Evolutionary conservation across 2,329 filamentous ascomycete species (phyloP).

Genomic region (Monilinia fructigena): DNA sequence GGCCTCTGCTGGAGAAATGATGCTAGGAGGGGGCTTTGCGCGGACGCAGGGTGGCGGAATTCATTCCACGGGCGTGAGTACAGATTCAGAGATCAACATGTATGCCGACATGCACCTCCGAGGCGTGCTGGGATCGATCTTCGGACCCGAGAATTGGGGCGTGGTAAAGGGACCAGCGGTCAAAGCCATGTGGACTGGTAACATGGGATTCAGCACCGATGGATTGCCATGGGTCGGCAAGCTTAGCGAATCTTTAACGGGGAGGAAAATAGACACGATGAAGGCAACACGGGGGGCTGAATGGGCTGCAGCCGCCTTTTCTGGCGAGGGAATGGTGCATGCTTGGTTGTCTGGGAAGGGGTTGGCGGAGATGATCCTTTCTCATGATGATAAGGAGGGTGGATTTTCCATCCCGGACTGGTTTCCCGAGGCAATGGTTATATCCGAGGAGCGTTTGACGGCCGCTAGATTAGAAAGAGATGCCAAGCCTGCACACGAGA

Average conservation of each 20-base stretch:
- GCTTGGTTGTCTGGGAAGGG: constrained; percentile 44
- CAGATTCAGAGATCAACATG: neutral
- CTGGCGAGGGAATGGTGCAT: constrained; percentile 18
- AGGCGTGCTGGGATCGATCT: neutral
- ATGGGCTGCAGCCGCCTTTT: constrained; percentile 13
- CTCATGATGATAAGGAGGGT: constrained; percentile 39
- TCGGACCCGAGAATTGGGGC: constrained; percentile 47
- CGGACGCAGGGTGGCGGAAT: neutral
- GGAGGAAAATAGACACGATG: neutral
- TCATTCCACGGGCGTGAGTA: neutral
- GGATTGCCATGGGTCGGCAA: constrained; percentile 7
- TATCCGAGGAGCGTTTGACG: constrained; percentile 2
- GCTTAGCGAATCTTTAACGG: neutral
- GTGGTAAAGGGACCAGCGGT: constrained; percentile 43
- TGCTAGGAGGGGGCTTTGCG: constrained; percentile 12
- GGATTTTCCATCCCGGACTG: constrained; percentile 26
- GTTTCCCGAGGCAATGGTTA: constrained; percentile 14
- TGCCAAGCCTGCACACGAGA: neutral
- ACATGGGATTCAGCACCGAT: constrained; percentile 18
- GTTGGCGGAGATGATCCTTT: constrained; percentile 44
- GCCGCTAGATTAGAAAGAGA: neutral
- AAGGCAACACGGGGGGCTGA: neutral
- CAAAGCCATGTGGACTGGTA: constrained; percentile 35
- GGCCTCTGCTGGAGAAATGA: constrained; percentile 6
- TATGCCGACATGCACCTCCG: constrained; percentile 12